Evolutionary conservation across 331 rosid species (phyloP), one percentile per base, ranked within the genome.

Genomic region (Quercus lobata): DNA sequence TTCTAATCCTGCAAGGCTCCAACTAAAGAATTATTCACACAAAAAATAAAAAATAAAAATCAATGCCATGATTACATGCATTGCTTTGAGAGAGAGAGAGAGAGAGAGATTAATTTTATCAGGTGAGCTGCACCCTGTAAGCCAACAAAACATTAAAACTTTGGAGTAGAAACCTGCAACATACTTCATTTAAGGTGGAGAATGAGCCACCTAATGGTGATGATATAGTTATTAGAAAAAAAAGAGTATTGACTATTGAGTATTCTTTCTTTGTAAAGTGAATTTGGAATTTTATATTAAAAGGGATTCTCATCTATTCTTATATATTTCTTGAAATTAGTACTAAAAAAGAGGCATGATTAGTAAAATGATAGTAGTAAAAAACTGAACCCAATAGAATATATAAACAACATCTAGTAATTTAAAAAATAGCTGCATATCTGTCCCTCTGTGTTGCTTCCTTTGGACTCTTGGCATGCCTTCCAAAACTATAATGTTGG

Each of bases 401-500:
- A 30, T 32, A 17, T 49, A 49, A 14, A 2, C 19, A 12, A 17
- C 4, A 30, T 4, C 10, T 1, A 2, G 37, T 60, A 29, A 34
- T 68, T 68, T 34, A 37, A 37, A 68, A 34, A 68, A 34, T 34
- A 32, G 49, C 52, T 34, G 71, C 49, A 24, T 19, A 7, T 34
- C 72, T 34, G 72, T 66, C 52, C 25, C 71, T 18, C 24, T 3
- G 52, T 19, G 22, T 19, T 68, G 72, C 72, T 68, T 68, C 53
- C 29, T 68, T 19, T 68, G 27, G 53, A 68, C 72, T 68, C 72
- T 34, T 68, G 72, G 72, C 72, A 68, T 68, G 72, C 72, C 37
- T 65, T 30, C 27, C 52, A 68, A 68, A 34, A 22, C 72, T 19
- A 7, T 35, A 35, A 68, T 68, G 72, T 34, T 35, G 72, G 53